phyloP scores from a whole-genome alignment of 1,284 basidiomycete species.

The Moesziomyces parantarcticus region DNA sequence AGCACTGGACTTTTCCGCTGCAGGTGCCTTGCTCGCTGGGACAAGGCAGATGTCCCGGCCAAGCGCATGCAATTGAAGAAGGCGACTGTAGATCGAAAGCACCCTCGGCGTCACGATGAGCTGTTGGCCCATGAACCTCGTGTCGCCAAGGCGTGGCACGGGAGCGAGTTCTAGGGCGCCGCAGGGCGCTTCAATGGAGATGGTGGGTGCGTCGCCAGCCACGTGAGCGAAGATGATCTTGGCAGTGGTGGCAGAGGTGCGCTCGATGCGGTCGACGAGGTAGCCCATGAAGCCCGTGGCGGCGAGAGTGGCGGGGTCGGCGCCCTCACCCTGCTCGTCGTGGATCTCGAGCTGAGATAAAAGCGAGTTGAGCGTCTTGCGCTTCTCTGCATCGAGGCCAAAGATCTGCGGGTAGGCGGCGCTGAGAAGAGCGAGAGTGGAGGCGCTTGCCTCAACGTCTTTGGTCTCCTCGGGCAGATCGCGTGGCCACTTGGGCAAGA shows the following conservation, averaged over 20 bases:
- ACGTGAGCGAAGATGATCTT: conserved; percentile 57
- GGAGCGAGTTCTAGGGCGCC: conserved; percentile 54
- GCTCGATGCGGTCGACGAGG: conserved; percentile 38
- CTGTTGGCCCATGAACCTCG: conserved; percentile 22
- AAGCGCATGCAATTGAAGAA: conserved; percentile 67
- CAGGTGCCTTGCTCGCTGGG: conserved; percentile 43
- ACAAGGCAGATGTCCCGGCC: conserved; percentile 65
- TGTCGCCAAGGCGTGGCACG: conserved; percentile 47
- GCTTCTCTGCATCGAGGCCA: conserved; percentile 52
- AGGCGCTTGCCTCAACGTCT: conserved; percentile 36
- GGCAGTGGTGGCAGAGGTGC: conserved; percentile 35
- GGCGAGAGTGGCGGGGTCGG: conserved; percentile 18
- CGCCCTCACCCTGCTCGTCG: conserved; percentile 50
- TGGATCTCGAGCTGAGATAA: conserved; percentile 56
- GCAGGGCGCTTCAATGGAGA: conserved; percentile 52
- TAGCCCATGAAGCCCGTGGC: conserved; percentile 63
- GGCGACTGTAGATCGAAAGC: conserved; percentile 59
- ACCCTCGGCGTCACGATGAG: conserved; percentile 65
- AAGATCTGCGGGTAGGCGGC: conserved; percentile 62
- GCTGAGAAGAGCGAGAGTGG: conserved; percentile 56
- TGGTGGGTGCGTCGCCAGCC: conserved; percentile 9
- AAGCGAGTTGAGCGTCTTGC: conserved; percentile 56
- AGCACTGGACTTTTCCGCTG: conserved; percentile 26
- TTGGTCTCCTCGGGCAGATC: conserved; percentile 20
- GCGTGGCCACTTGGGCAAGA: conserved; percentile 38